phyloP scores from a whole-genome alignment of 192 early-diverging fungal species.

The Podila verticillata region DNA sequence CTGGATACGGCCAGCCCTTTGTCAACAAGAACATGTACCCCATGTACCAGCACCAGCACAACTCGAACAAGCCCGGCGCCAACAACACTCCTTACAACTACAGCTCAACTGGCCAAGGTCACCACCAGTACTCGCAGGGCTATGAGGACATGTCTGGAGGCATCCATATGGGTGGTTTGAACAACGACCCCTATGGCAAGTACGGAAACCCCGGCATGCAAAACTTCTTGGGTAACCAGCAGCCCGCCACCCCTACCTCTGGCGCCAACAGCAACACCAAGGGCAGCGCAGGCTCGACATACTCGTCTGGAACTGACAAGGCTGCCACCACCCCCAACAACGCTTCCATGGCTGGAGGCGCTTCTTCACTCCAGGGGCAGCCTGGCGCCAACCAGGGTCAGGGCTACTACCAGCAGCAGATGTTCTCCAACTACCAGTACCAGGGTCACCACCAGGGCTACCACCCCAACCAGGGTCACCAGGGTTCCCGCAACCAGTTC shows the following conservation, averaged over 20 bases:
- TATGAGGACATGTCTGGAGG: constrained; percentile 50
- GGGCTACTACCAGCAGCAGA: constrained; percentile 34
- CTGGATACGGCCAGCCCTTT: constrained; percentile 89
- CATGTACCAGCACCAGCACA: constrained; percentile 67
- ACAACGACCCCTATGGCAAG: constrained; percentile 42
- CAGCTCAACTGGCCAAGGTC: constrained; percentile 38
- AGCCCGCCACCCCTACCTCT: constrained; percentile 31
- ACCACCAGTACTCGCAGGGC: constrained; percentile 44
- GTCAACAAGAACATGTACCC: constrained; percentile 92
- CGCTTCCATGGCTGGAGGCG: constrained; percentile 16
- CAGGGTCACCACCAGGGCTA: too few relatives aligned
- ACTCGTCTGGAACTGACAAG: constrained; percentile 42
- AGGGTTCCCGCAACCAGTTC: too few relatives aligned
- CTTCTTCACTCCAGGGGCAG: constrained; percentile 40
- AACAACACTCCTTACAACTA: constrained; percentile 52
- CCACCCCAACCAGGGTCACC: too few relatives aligned
- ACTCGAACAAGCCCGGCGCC: constrained; percentile 57
- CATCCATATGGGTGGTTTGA: constrained; percentile 42
- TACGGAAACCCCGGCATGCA: constrained; percentile 49
- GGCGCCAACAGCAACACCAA: constrained; percentile 23
- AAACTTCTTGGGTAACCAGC: constrained; percentile 47
- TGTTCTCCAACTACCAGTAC: not conserved
- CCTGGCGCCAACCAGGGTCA: constrained; percentile 23
- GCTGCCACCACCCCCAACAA: constrained; percentile 23
- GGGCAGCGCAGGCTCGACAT: constrained; percentile 26